Base-by-base conservation (phyloP, 768 basidiomycete genomes). In the Punctularia strigosozonata region DNA sequence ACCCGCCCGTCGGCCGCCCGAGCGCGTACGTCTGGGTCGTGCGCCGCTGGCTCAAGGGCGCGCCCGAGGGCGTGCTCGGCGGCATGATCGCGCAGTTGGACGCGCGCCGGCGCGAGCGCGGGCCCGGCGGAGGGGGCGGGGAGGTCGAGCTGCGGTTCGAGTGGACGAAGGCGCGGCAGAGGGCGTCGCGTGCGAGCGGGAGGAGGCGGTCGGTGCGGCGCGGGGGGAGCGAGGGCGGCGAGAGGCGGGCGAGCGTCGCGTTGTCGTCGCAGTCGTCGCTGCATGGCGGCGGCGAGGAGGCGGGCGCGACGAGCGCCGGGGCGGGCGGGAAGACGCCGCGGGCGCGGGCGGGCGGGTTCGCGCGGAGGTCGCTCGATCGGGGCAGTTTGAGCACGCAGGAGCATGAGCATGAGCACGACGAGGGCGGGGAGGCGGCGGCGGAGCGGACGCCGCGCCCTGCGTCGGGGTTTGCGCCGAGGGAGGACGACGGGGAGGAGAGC, bases 131-230 rank as follows among this genome's bases (percentile, higher is more conserved):
- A 4, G 44, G 37, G 7, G 50, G 47, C 28, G 64, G 61, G 1
- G 65, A 63, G 19, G 69, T 85, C 1, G 83, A 88, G 49, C 74
- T 89, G 15, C 60, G 76, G 33, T 80, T 89, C 53, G 85, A 88
- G 58, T 90, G 87, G 87, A 71, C 70, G 49, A 36, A 21, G 36
- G 41, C 22, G 43, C 37, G 33, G 43, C 40, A 24, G 21, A 39
- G 15, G 36, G 36, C 12, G 37, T 38, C 26, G 12, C 40, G 20
- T 25, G 39, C 17, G 40, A 41, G 28, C 25, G 25, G 15, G 26
- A 28, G 28, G 40, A 18, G n/a, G 28, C n/a, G n/a, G n/a, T n/a
- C n/a, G n/a, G 25, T 12, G 37, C 48, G 7, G 49, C 57, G 12
- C 3, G 15, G 20, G 6, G 35, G 22, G 7, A 36, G 36, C 21